A percentile compares a stretch with the other conserved stretches of the same genome.
These are phyloP conservation scores for Dendrothele bispora DNA, from an alignment of 768 basidiomycete species.

Conservation along the genomic window DNA sequence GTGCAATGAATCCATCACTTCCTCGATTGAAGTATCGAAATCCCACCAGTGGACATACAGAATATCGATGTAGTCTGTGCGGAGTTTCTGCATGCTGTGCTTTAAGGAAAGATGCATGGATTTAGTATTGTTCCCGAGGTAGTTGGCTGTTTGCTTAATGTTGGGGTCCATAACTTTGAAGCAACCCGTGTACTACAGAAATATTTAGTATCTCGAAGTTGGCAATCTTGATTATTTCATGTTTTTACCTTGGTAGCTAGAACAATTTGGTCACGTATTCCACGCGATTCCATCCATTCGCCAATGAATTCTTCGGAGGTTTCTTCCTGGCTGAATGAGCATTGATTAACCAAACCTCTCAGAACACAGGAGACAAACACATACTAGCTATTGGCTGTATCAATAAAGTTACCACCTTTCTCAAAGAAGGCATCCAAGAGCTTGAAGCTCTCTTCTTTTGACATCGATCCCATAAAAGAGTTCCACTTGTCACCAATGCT, in stretches of 20 bases:
- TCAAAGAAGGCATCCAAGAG: slow-evolving; percentile 40
- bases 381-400: slow-evolving; percentile 39
- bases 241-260: slow-evolving; percentile 39
- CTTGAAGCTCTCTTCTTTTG: slow-evolving; percentile 36
- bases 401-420: slow-evolving; percentile 43
- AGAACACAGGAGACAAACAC: slow-evolving; percentile 2
- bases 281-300: slow-evolving; percentile 43
- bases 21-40: slow-evolving; percentile 1
- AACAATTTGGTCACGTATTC: slow-evolving; percentile 44
- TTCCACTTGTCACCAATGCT: slow-evolving; percentile 48
- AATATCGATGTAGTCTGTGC: slow-evolving; percentile 1
- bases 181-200: slow-evolving; percentile 13
- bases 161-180: slow-evolving; percentile 12
- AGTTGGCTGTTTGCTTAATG: slow-evolving; percentile 14
- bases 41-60: slow-evolving; percentile 2
- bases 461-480: slow-evolving; percentile 28
- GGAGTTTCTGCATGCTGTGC: background rate
- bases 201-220: background rate
- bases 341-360: background rate
- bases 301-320: slow-evolving; percentile 45
- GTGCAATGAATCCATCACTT: slow-evolving; percentile 24
- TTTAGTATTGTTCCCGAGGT: background rate
- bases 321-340: slow-evolving; percentile 32
- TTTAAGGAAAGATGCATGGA: background rate
- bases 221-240: background rate